Conservation (phyloP, 768 basidiomycete species). For the Naematelia aurantialba region DNA sequence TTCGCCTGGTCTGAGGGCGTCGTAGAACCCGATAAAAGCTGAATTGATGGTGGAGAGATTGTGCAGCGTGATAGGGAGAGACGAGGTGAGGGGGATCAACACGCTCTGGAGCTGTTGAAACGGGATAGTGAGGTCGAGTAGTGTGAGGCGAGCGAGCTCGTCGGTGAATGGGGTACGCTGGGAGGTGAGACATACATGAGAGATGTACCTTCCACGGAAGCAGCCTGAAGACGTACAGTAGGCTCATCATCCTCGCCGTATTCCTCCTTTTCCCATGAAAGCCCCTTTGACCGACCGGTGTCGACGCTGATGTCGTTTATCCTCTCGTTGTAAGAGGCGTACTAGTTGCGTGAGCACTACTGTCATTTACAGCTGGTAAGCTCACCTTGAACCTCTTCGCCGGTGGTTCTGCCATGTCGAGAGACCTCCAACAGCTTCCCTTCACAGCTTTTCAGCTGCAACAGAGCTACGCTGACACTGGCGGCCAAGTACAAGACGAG, state of each 20-base stretch:
- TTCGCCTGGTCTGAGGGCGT: constrained; percentile 24
- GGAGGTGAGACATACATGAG: background rate
- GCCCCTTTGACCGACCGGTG: constrained; percentile 35
- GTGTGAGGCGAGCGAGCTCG: constrained; percentile 44
- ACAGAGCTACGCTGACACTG: no score
- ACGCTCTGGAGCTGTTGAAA: constrained; percentile 41
- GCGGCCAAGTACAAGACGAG: background rate
- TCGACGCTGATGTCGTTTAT: constrained; percentile 45
- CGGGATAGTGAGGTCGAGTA: constrained; percentile 47
- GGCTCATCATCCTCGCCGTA: constrained; percentile 35
- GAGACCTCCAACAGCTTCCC: no score
- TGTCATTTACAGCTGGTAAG: background rate
- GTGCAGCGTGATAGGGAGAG: constrained; percentile 47
- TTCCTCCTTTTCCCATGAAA: constrained; percentile 40
- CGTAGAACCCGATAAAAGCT: constrained; percentile 38
- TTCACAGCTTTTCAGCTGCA: no score
- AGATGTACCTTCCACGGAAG: background rate
- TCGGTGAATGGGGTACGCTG: constrained; percentile 45
- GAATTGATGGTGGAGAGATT: constrained; percentile 35
- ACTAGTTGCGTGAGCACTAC: constrained; percentile 21
- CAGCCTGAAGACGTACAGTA: constrained; percentile 21
- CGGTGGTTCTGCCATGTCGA: constrained; percentile 13
- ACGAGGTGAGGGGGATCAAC: constrained; percentile 41
- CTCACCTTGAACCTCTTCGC: constrained; percentile 36
- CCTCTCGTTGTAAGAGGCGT: constrained; percentile 42